Evolutionary conservation across 2,329 filamentous ascomycete species (phyloP).

Genomic region (Sporothrix pallida): DNA sequence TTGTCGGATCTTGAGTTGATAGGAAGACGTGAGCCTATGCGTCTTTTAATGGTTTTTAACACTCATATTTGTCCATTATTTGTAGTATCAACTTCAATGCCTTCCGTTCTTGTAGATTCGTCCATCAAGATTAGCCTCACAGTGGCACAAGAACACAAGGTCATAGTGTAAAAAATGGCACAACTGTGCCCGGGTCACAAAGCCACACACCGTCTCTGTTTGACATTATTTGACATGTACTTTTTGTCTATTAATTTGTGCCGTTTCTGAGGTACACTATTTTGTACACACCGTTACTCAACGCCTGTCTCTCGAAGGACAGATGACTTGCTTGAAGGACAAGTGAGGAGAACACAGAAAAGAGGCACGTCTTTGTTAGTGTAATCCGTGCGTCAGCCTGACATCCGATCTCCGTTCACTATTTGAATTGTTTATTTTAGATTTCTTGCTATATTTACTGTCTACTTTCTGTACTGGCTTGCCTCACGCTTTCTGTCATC

Average conservation of each 20-base stretch:
- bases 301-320: neutral
- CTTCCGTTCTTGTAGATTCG: too few species aligned
- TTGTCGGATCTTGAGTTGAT: constrained; percentile 15
- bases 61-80: too few species aligned
- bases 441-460: neutral
- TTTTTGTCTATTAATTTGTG: neutral
- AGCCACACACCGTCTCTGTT: neutral
- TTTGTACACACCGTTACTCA: neutral
- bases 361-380: too few species aligned
- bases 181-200: too few species aligned
- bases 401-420: neutral
- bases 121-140: too few species aligned
- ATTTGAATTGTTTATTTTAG: neutral
- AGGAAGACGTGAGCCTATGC: constrained; percentile 2
- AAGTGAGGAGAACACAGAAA: neutral
- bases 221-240: neutral
- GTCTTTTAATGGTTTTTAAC: neutral
- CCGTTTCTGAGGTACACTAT: neutral
- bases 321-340: neutral
- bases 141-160: too few species aligned
- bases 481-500: neutral
- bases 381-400: neutral
- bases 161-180: neutral
- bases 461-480: neutral
- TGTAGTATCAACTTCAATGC: too few species aligned